Percentiles rank a stretch among this genome's conserved stretches.
These are phyloP conservation scores for Herpetospermum pedunculosum DNA, from an alignment of 306 rosid genomes.

Conservation along the genomic window DNA sequence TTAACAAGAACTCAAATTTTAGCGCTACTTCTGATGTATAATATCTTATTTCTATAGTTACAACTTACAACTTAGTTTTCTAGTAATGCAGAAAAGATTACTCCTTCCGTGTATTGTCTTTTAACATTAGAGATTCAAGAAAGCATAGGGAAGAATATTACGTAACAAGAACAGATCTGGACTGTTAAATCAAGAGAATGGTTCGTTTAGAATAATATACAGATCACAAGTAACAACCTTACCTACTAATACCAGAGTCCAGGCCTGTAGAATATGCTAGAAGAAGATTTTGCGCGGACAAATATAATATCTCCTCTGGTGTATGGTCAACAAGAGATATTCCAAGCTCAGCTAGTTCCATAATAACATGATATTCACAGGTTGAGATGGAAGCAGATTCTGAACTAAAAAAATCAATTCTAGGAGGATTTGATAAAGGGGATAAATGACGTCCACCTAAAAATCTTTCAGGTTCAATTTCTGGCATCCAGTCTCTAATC, in stretches of 20 bases:
- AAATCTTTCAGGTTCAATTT: constrained; percentile 40
- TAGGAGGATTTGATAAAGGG: constrained; percentile 28
- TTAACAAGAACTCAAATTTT: not conserved
- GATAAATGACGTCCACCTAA: constrained; percentile 31
- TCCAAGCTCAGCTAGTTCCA: constrained; percentile 88
- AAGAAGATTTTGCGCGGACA: constrained; percentile 76
- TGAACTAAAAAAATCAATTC: constrained; percentile 32
- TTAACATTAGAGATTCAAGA: not conserved
- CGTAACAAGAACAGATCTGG: not conserved
- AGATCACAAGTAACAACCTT: constrained; percentile 16
- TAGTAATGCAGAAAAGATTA: not conserved
- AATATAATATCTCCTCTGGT: constrained; percentile 80
- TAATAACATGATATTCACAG: constrained; percentile 64
- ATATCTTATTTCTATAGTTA: not conserved
- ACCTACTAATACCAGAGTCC: constrained; percentile 91
- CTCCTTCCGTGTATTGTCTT: not conserved
- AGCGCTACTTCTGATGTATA: not conserved
- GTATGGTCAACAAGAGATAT: constrained; percentile 80
- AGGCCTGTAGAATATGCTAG: constrained; percentile 79
- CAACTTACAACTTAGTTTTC: not conserved
- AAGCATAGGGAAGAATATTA: not conserved
- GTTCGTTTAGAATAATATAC: not conserved
- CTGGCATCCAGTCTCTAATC: constrained; percentile 94
- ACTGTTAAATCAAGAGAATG: not conserved
- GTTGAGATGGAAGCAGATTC: constrained; percentile 35